Evolutionary conservation across 2,329 filamentous ascomycete genomes (phyloP).

Genomic region (Ascochyta koolunga): DNA sequence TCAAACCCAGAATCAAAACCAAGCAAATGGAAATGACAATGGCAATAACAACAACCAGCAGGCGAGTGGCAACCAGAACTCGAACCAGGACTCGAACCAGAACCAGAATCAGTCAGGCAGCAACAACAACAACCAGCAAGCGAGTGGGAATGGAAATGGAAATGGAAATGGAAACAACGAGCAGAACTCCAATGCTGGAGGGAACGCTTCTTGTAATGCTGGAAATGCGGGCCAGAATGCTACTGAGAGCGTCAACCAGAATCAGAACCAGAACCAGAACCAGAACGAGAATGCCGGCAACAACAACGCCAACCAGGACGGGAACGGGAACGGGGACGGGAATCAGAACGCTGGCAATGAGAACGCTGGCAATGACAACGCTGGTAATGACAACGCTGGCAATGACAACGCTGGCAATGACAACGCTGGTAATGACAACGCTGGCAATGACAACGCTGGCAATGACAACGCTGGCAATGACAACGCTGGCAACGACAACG

Average conservation of each 20-base stretch:
- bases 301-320: neutral
- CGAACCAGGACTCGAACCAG: neutral
- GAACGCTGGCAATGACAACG: conserved; percentile 7
- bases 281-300: conserved; percentile 1
- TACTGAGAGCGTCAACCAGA: neutral
- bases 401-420: conserved; percentile 6
- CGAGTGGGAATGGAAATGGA: too few relatives aligned
- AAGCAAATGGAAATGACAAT: conserved; percentile 9
- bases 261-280: conserved; percentile 14
- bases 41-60: conserved; percentile 13
- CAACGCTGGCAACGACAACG: conserved; percentile 8
- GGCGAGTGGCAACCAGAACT: neutral
- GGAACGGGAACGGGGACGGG: too few relatives aligned
- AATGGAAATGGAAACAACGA: too few relatives aligned
- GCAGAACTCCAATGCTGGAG: too few relatives aligned
- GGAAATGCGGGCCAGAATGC: too few relatives aligned
- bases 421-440: too few relatives aligned
- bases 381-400: conserved; percentile 13
- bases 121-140: conserved; percentile 1
- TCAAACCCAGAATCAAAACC: conserved; percentile 12
- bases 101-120: conserved; percentile 15
- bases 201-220: too few relatives aligned
- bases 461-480: neutral
- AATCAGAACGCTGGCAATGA: conserved; percentile 17
- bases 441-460: conserved; percentile 16